phyloP scores from a whole-genome alignment of 179 eudicot species.

The Spinacia oleracea region DNA sequence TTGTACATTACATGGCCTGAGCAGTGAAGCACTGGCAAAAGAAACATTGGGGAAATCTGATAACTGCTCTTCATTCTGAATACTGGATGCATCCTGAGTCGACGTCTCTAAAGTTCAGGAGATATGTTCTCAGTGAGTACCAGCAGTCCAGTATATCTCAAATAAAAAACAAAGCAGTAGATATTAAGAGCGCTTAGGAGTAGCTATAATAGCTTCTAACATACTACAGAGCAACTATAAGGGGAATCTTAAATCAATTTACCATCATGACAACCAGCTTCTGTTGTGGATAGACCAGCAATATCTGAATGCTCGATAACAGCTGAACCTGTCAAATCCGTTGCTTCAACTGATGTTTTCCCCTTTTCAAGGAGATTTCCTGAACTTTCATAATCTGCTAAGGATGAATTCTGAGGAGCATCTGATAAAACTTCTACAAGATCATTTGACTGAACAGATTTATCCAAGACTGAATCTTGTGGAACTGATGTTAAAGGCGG shows the following conservation, averaged over 20 bases:
- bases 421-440: constrained; percentile 20
- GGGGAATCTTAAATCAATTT: neutral
- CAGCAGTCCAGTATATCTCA: constrained; percentile 12
- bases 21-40: constrained; percentile 21
- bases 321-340: constrained; percentile 26
- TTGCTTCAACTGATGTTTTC: constrained; percentile 13
- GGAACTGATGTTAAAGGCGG: constrained; percentile 19
- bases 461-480: constrained; percentile 1
- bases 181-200: neutral
- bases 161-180: neutral
- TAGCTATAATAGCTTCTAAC: neutral
- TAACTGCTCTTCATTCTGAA: constrained; percentile 19
- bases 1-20: constrained; percentile 23
- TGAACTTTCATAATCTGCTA: constrained; percentile 8
- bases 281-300: constrained; percentile 26
- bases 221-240: neutral
- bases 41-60: constrained; percentile 26
- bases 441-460: constrained; percentile 28
- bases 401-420: constrained; percentile 24
- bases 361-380: constrained; percentile 9
- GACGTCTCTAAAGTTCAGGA: constrained; percentile 29
- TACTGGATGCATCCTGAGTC: constrained; percentile 19
- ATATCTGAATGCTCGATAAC: constrained; percentile 17
- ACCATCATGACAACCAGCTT: constrained; percentile 24
- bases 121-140: constrained; percentile 21